These are phyloP conservation scores for Paraleonurus japonicus DNA, from an alignment of 257 asterid genomes.

Conservation along the genomic window DNA sequence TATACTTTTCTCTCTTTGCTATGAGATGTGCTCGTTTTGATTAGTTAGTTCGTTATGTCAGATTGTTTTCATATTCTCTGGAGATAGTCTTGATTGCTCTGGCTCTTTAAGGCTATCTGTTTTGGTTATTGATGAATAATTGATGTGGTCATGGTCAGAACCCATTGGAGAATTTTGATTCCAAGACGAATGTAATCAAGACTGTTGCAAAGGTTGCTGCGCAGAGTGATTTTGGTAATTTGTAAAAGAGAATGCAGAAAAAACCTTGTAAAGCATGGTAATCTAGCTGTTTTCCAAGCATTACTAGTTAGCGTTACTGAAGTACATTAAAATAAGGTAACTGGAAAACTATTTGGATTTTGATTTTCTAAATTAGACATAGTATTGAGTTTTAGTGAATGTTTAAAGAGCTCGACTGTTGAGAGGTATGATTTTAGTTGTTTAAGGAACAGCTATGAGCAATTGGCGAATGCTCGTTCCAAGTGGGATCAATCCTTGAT, in stretches of 20 bases:
- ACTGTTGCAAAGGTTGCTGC: not conserved
- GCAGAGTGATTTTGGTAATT: not conserved
- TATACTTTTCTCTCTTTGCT: not conserved
- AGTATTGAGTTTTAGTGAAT: not conserved
- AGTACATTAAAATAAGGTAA: conserved; percentile 12
- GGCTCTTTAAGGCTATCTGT: not conserved
- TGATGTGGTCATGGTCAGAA: not conserved
- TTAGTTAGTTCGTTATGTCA: conserved; percentile 10
- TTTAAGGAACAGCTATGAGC: conserved; percentile 18
- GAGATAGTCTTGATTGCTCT: conserved; percentile 17
- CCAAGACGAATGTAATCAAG: not conserved
- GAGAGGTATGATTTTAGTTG: not conserved
- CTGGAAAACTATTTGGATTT: not conserved
- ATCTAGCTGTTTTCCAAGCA: conserved; percentile 13
- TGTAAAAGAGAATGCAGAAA: not conserved
- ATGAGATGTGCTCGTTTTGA: not conserved
- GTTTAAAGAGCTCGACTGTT: not conserved
- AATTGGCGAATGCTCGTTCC: conserved; percentile 20
- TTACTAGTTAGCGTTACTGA: conserved; percentile 17
- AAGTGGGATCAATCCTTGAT: conserved; percentile 24
- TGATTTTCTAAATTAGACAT: not conserved
- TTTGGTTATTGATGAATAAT: conserved; percentile 18
- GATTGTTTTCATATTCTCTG: conserved; percentile 9
- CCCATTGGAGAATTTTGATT: not conserved
- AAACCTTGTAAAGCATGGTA: not conserved